Percentiles rank a stretch among this genome's conserved stretches.
phyloP scores from a whole-genome alignment of 2,329 filamentous ascomycete genomes.

The Emydomyces testavorans region DNA sequence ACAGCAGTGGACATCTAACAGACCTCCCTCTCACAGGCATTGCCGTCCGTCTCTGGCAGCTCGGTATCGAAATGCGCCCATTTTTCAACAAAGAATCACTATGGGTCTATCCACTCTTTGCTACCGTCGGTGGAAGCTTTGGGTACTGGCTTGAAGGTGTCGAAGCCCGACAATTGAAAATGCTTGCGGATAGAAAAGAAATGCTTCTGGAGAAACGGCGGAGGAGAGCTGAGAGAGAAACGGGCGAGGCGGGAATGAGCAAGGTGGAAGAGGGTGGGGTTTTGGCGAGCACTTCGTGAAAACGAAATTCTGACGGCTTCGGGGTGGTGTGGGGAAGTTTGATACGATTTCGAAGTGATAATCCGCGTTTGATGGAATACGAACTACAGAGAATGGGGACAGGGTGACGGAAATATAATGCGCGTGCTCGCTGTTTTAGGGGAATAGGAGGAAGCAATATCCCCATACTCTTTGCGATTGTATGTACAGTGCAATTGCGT shows the following conservation, averaged over 20 bases:
- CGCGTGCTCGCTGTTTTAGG: neutral
- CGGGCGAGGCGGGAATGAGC: conserved; percentile 20
- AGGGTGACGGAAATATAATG: neutral
- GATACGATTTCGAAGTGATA: neutral
- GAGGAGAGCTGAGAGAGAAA: conserved; percentile 58
- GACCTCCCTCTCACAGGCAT: conserved; percentile 51
- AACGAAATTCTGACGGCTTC: neutral
- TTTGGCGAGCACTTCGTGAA: conserved; percentile 31
- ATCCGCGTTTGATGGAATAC: neutral
- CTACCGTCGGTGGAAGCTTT: conserved; percentile 73
- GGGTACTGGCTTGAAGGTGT: conserved; percentile 95
- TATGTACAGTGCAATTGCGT: neutral
- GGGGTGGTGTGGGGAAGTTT: no score
- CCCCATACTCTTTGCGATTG: neutral
- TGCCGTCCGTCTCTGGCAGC: conserved; percentile 85
- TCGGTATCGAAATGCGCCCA: conserved; percentile 96
- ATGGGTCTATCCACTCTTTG: conserved; percentile 88
- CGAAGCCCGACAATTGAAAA: conserved; percentile 65
- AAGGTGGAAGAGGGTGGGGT: conserved; percentile 26
- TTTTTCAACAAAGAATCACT: conserved; percentile 75
- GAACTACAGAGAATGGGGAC: neutral
- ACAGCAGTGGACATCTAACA: neutral
- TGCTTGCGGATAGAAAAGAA: conserved; percentile 68
- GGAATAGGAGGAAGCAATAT: neutral
- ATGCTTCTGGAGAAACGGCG: conserved; percentile 79